These are phyloP conservation scores for Fonsecaea pedrosoi DNA, from an alignment of 2,329 filamentous ascomycete genomes.

Conservation along the genomic window DNA sequence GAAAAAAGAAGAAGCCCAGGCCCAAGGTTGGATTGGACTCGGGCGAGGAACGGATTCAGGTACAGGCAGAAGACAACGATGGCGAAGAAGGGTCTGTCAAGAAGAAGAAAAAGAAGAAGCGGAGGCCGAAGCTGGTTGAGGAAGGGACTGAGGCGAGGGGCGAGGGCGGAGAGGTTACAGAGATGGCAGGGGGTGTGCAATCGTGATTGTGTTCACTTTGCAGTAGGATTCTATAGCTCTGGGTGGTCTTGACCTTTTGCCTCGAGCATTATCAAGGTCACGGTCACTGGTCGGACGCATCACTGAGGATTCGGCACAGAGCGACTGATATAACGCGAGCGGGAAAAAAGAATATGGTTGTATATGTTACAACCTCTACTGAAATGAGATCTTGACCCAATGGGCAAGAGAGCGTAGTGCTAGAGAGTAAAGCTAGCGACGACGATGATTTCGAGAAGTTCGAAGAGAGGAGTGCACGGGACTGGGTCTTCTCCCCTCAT, in stretches of 20 bases:
- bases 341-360: not conserved
- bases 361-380: not conserved
- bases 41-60: not conserved
- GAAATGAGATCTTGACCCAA: not conserved
- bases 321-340: not conserved
- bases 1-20: constrained; percentile 65
- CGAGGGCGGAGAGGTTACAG: not conserved
- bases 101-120: constrained; percentile 41
- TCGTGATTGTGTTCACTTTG: not conserved
- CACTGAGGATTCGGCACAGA: not conserved
- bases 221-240: not conserved
- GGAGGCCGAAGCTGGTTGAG: constrained; percentile 27
- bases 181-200: not conserved
- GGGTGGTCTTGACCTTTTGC: not conserved
- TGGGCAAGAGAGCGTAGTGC: not conserved
- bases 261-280: not conserved
- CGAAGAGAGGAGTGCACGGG: no score
- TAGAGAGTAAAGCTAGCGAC: not conserved
- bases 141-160: constrained; percentile 1
- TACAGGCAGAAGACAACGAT: constrained; percentile 15
- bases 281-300: not conserved
- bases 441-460: not conserved
- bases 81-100: constrained; percentile 27
- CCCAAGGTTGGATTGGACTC: constrained; percentile 38
- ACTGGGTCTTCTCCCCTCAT: no score